Percentiles rank a stretch among this genome's conserved stretches.
Conservation (phyloP, 2,329 filamentous ascomycete species). For the Fusarium armeniacum region DNA sequence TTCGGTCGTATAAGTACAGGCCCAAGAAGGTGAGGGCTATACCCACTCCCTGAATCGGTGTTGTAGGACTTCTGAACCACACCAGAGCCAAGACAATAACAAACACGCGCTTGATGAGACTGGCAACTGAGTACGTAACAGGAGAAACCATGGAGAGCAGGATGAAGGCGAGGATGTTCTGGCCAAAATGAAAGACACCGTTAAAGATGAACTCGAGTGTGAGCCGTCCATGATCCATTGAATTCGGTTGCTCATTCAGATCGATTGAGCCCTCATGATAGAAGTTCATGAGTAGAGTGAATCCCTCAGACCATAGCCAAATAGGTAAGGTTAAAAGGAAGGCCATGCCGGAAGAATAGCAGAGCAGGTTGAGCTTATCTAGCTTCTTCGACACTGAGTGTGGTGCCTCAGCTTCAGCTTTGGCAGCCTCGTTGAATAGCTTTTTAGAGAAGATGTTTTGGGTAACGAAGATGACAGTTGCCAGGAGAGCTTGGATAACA, state of each 20-base stretch:
- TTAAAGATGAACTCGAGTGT: conserved; percentile 95
- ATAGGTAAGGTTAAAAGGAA: conserved; percentile 90
- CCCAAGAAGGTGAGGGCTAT: conserved; percentile 92
- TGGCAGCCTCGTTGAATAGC: conserved; percentile 93
- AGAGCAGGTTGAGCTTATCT: conserved; percentile 96
- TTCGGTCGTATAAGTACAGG: conserved; percentile 95
- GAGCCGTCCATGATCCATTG: conserved; percentile 80
- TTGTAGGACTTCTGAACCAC: conserved; percentile 95
- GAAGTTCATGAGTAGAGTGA: conserved; percentile 81
- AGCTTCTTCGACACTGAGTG: conserved; percentile 79
- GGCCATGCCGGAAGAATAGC: conserved; percentile 95
- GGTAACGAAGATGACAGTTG: conserved; percentile 95
- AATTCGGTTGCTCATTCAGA: conserved; percentile 70
- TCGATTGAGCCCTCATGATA: conserved; percentile 83
- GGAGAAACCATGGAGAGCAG: conserved; percentile 93
- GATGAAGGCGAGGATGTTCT: conserved; percentile 95
- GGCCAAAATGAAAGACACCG: conserved; percentile 94
- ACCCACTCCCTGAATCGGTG: conserved; percentile 82
- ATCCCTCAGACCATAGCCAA: conserved; percentile 93
- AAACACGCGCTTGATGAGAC: conserved; percentile 95
- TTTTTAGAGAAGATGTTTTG: conserved; percentile 99
- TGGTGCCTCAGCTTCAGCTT: conserved; percentile 81
- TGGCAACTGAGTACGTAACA: conserved; percentile 97
- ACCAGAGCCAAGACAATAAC: conserved; percentile 95
- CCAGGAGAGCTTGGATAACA: conserved; percentile 88